These are phyloP conservation scores for Hyphopichia fennica DNA, from an alignment of 1,139 yeast species.

Conservation along the genomic window DNA sequence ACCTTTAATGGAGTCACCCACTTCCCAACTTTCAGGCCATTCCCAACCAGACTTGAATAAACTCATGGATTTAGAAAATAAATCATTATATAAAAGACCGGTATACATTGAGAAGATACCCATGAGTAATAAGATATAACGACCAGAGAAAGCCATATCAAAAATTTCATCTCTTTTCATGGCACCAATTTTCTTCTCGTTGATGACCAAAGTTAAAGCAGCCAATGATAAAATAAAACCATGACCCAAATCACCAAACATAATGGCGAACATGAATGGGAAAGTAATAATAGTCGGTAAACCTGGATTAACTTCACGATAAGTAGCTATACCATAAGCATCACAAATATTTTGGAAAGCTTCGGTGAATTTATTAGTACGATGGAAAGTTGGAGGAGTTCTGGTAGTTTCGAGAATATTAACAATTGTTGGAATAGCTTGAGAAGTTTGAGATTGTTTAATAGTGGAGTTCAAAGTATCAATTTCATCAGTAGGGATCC, in stretches of 20 bases:
- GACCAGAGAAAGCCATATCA: slow-evolving; percentile 93
- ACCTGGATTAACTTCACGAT: slow-evolving; percentile 95
- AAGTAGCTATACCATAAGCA: slow-evolving; percentile 92
- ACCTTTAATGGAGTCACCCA: slow-evolving; percentile 60
- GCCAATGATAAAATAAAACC: slow-evolving; percentile 79
- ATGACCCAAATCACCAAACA: slow-evolving; percentile 99
- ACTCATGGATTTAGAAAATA: slow-evolving; percentile 88
- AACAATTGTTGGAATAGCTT: slow-evolving; percentile 67
- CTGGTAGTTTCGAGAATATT: slow-evolving; percentile 70
- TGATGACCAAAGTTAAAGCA: slow-evolving; percentile 65
- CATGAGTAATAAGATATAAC: slow-evolving; percentile 88
- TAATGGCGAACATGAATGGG: slow-evolving; percentile 98
- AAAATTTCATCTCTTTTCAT: slow-evolving; percentile 88
- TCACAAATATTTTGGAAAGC: slow-evolving; percentile 94
- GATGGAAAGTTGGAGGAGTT: slow-evolving; percentile 92
- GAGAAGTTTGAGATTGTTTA: slow-evolving; percentile 27
- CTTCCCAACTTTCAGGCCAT: slow-evolving; percentile 71
- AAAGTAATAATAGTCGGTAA: slow-evolving; percentile 91
- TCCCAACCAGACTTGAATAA: slow-evolving; percentile 86
- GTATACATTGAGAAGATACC: slow-evolving; percentile 92
- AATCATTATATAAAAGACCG: slow-evolving; percentile 89
- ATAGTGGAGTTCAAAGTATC: slow-evolving; percentile 32
- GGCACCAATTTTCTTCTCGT: slow-evolving; percentile 64
- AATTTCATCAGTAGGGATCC: slow-evolving; percentile 64
- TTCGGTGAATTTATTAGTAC: slow-evolving; percentile 85